These are phyloP conservation scores for Dendrothele bispora DNA, from an alignment of 768 basidiomycete species.

Conservation along the genomic window DNA sequence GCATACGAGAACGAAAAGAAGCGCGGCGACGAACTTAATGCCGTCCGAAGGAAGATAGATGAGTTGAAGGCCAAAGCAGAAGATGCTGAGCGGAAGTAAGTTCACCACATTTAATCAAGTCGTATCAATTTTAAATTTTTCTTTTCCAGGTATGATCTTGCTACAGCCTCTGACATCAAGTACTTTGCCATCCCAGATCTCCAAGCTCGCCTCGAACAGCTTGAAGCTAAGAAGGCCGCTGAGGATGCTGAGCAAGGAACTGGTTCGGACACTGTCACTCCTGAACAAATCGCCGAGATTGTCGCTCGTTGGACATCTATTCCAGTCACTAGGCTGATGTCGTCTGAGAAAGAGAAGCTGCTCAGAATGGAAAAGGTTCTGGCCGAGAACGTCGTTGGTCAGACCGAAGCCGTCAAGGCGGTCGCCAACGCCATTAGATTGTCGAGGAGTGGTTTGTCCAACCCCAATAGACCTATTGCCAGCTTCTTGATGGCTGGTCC, in stretches of 20 bases:
- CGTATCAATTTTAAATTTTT: constrained; percentile 3
- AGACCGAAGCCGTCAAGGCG: constrained; percentile 87
- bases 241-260: constrained; percentile 61
- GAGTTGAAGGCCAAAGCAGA: constrained; percentile 90
- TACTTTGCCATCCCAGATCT: constrained; percentile 93
- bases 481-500: constrained; percentile 86
- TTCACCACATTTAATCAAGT: not conserved
- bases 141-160: constrained; percentile 58
- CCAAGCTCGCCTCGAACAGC: constrained; percentile 64
- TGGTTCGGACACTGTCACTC: constrained; percentile 70
- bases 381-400: constrained; percentile 78
- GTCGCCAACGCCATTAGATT: constrained; percentile 93
- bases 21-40: constrained; percentile 77
- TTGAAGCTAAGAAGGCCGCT: constrained; percentile 70
- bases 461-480: constrained; percentile 84
- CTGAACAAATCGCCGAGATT: constrained; percentile 92
- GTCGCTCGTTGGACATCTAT: constrained; percentile 93
- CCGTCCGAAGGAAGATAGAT: constrained; percentile 79
- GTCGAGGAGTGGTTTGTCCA: constrained; percentile 91
- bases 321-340: constrained; percentile 83
- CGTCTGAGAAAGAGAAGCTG: constrained; percentile 89
- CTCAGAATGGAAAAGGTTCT: constrained; percentile 85
- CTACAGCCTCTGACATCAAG: constrained; percentile 81
- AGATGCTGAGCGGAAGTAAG: constrained; percentile 76
- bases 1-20: constrained; percentile 87